phyloP scores from a whole-genome alignment of 208 protist genomes.

The Sergeia podlipaevii region DNA sequence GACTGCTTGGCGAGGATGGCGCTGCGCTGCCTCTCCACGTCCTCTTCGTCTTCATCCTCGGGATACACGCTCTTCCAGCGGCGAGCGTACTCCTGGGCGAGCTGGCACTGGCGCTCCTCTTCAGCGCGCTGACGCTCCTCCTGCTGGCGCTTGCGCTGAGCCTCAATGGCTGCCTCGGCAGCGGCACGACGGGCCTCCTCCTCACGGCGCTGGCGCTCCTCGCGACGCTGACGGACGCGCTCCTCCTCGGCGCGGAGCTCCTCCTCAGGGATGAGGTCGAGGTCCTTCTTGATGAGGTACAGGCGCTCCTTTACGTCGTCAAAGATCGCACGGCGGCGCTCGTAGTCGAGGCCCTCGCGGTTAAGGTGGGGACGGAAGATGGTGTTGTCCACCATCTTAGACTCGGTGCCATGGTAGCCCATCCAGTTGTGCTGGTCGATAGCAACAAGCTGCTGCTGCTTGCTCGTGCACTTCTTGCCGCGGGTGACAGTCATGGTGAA shows the following conservation, averaged over 20 bases:
- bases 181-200: constrained; percentile 13
- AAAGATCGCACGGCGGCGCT: constrained; percentile 47
- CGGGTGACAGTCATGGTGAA: too few relatives aligned
- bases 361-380: constrained; percentile 27
- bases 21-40: constrained; percentile 22
- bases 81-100: constrained; percentile 6
- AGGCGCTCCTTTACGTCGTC: constrained; percentile 59
- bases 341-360: constrained; percentile 54
- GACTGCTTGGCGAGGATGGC: constrained; percentile 14
- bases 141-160: constrained; percentile 9
- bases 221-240: constrained; percentile 21
- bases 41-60: constrained; percentile 37
- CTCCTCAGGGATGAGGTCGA: constrained; percentile 70
- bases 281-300: constrained; percentile 70
- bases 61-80: constrained; percentile 5
- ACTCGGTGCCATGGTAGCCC: constrained; percentile 78
- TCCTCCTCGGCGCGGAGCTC: constrained; percentile 43
- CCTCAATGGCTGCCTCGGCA: constrained; percentile 9
- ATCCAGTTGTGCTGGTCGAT: constrained; percentile 93
- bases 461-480: too few relatives aligned
- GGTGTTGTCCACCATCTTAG: constrained; percentile 34
- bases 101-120: constrained; percentile 1
- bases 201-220: constrained; percentile 10
- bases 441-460: too few relatives aligned
- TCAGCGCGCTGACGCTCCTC: constrained; percentile 20